Base-by-base conservation (phyloP, 306 rosid species). In the Sicyos edulis region DNA sequence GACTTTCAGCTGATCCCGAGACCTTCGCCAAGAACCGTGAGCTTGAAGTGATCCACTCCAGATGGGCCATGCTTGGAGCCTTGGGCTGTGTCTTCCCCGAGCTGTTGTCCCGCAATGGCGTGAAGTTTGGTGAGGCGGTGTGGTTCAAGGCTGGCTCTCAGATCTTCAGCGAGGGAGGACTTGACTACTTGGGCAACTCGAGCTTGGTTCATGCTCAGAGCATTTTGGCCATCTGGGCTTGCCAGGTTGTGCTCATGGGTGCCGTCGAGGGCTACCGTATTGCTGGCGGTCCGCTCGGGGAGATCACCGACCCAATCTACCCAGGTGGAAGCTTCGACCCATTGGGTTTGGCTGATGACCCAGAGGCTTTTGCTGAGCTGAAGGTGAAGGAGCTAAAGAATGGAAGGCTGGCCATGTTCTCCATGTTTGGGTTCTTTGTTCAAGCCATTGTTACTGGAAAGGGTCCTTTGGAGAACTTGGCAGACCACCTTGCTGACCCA, bases 51-150 rank as follows among this genome's bases (percentile, higher is more conserved):
- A 90, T 92, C 84, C 96, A 92, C 81, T 61, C 58, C 0, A 82
- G 92, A 40, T 90, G 96, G 97, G 97, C 97, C 85, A 92, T 92
- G 98, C 90, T 92, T 0, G 92, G 98, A 34, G 96, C 97, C 0
- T 64, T 92, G 4, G 96, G 96, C 0, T 84, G 91, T 9, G 93
- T 92, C 58, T 90, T 90, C 85, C 96, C 93, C 0, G 93, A 88
- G 82, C 96, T 92, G 45, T 51, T 88, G 83, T 68, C 98, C 67
- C 90, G 96, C 22, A 92, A 90, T 22, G 96, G 96, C 0, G 93
- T 92, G 37, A 85, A 90, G 74, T 92, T 92, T 44, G 96, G 96
- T 0, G 96, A 92, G 51, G 98, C 93, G 0, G 89, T 92, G 1
- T 92, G 98, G 98, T 92, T 92, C 80, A 92, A 92, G 84, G 98